These are phyloP conservation scores for Mycosarcoma maydis DNA, from an alignment of 1,284 basidiomycete species.

Conservation along the genomic window DNA sequence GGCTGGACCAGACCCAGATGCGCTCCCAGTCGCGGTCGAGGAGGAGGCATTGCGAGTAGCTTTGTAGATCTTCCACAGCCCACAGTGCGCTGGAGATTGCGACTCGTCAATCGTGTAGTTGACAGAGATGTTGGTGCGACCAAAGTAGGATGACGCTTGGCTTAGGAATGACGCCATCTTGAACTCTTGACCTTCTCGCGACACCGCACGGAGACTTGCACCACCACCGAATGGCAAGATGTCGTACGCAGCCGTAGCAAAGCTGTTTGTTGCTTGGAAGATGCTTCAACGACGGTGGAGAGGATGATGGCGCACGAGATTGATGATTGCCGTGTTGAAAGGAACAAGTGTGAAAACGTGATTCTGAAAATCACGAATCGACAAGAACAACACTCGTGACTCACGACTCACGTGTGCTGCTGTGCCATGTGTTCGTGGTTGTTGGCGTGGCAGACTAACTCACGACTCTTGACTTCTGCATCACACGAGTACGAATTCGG, in stretches of 20 bases:
- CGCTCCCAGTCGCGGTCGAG: slow-evolving; percentile 5
- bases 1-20: slow-evolving; percentile 5
- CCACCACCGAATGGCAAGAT: not conserved
- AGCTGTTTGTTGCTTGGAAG: too few species aligned
- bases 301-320: not conserved
- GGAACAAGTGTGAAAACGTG: too few species aligned
- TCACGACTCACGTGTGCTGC: not conserved
- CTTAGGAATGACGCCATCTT: slow-evolving; percentile 56
- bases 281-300: not conserved
- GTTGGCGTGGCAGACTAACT: too few species aligned
- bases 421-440: too few species aligned
- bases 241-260: too few species aligned
- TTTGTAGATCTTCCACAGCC: slow-evolving; percentile 62
- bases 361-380: slow-evolving; percentile 5
- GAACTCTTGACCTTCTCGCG: not conserved
- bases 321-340: slow-evolving; percentile 1
- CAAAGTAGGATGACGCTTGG: slow-evolving; percentile 59
- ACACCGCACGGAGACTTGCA: too few species aligned
- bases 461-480: too few species aligned
- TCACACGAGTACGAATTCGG: too few species aligned
- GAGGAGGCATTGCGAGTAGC: slow-evolving; percentile 51
- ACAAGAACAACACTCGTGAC: slow-evolving; percentile 16
- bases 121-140: slow-evolving; percentile 60
- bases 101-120: slow-evolving; percentile 62
- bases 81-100: slow-evolving; percentile 50